These are phyloP conservation scores for Sonneratia alba DNA, from an alignment of 345 rosid species.

Conservation along the genomic window DNA sequence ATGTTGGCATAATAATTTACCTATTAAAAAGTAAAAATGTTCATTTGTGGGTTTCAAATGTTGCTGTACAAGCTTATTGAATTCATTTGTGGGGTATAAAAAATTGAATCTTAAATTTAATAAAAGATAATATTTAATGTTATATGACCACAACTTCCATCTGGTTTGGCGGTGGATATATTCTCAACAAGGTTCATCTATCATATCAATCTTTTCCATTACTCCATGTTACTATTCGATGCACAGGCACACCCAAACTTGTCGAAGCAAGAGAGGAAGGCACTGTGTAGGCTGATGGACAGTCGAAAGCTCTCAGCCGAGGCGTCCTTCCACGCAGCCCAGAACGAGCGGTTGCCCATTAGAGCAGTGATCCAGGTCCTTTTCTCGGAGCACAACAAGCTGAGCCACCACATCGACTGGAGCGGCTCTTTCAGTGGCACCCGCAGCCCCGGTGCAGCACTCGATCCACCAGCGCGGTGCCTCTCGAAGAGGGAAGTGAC, in stretches of 20 bases:
- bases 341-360: constrained; percentile 75
- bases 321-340: constrained; percentile 75
- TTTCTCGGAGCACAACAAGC: constrained; percentile 62
- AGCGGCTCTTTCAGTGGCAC: constrained; percentile 48
- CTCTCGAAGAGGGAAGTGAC: constrained; percentile 58
- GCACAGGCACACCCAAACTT: constrained; percentile 61
- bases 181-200: too few relatives aligned
- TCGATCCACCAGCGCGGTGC: constrained; percentile 41
- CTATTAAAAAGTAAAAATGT: too few relatives aligned
- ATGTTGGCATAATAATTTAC: too few relatives aligned
- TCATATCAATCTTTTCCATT: neutral
- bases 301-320: constrained; percentile 61
- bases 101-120: too few relatives aligned
- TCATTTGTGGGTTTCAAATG: too few relatives aligned
- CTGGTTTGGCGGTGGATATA: too few relatives aligned
- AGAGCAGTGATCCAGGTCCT: constrained; percentile 74
- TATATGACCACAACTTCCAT: too few relatives aligned
- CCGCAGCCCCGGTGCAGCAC: constrained; percentile 39
- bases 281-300: constrained; percentile 58
- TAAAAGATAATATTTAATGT: too few relatives aligned
- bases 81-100: too few relatives aligned
- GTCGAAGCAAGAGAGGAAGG: constrained; percentile 66
- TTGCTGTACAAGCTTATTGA: too few relatives aligned
- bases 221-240: neutral
- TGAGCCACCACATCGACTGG: constrained; percentile 50